A percentile compares a stretch with the other conserved stretches of the same genome.
phyloP scores from a whole-genome alignment of 805 yeast species.

The Allodekkera sacchari region DNA sequence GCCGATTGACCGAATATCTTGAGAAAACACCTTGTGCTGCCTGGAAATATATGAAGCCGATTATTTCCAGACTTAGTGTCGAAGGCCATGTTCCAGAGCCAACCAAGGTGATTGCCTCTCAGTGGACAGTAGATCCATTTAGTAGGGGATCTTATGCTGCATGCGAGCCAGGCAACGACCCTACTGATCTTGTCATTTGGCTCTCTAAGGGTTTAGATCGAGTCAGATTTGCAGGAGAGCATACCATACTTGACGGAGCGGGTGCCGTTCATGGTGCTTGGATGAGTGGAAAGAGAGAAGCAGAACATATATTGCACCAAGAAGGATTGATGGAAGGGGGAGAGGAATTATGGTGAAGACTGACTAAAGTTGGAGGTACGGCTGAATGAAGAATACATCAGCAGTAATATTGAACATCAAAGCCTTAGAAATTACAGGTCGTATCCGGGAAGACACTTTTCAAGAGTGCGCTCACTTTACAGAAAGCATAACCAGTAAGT shows the following conservation, averaged over 20 bases:
- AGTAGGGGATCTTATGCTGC: slow-evolving; percentile 80
- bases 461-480: too few relatives aligned
- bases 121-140: slow-evolving; percentile 78
- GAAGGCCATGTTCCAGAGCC: slow-evolving; percentile 26
- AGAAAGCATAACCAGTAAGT: not conserved
- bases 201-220: slow-evolving; percentile 49
- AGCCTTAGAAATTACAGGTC: not conserved
- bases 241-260: slow-evolving; percentile 75
- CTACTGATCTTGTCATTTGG: slow-evolving; percentile 53
- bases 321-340: slow-evolving; percentile 24
- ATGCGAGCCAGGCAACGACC: slow-evolving; percentile 59
- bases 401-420: not conserved
- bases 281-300: slow-evolving; percentile 45
- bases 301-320: slow-evolving; percentile 14
- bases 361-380: not conserved
- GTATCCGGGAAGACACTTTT: too few relatives aligned
- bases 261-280: slow-evolving; percentile 94
- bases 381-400: too few relatives aligned
- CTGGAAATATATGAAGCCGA: slow-evolving; percentile 53
- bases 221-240: slow-evolving; percentile 87
- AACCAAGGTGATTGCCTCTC: slow-evolving; percentile 38
- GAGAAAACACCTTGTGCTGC: slow-evolving; percentile 43
- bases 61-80: slow-evolving; percentile 22
- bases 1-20: slow-evolving; percentile 58
- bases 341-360: slow-evolving; percentile 24